Base-by-base conservation (phyloP, 75 land plant genomes). In the Pinus taeda region DNA sequence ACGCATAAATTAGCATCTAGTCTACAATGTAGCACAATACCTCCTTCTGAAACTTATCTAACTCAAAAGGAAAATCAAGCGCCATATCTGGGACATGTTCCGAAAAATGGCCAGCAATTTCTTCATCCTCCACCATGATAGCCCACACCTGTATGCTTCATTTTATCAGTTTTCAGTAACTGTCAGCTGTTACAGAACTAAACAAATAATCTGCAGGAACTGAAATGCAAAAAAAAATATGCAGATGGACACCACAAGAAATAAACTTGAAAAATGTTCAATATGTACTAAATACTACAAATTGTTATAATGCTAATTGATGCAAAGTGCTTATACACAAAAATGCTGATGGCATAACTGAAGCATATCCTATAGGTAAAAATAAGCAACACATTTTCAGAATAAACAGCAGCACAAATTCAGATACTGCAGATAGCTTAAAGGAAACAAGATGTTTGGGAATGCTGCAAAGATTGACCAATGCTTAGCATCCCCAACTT, bases 51-150 rank as follows among this genome's bases (percentile, higher is more conserved):
- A 97, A 97, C 15, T 74, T 81, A 87, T 97, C 99, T 74, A 97
- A 79, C 78, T 95, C 98, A 85, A 95, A 97, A 26, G 99, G 99
- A 83, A 90, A 97, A 33, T 89, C 83, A 70, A 97, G 85, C n/a
- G 99, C 99, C 93, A 95, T 84, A 73, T 97, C 98, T 77, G 99
- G 99, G 57, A 97, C 95, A 78, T 95, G 96, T 71, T 93, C 91
- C 78, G 84, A 22, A 76, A 97, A 97, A 15, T 75, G 82, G 12
- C 79, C 78, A 21, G 88, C 76, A 84, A 97, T 91, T 26, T 77
- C 88, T 42, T 84, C 86, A 79, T 74, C 81, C 20, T 81, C 90
- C 56, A 85, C 93, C 80, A 73, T 83, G 64, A 91, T 82, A 78
- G 90, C 98, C 99, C 98, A 97, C 1, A 75, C 92, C 99, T 96